Evolutionary conservation across 352 stramenopile species (phyloP).

Genomic region (Phytophthora sojae): DNA sequence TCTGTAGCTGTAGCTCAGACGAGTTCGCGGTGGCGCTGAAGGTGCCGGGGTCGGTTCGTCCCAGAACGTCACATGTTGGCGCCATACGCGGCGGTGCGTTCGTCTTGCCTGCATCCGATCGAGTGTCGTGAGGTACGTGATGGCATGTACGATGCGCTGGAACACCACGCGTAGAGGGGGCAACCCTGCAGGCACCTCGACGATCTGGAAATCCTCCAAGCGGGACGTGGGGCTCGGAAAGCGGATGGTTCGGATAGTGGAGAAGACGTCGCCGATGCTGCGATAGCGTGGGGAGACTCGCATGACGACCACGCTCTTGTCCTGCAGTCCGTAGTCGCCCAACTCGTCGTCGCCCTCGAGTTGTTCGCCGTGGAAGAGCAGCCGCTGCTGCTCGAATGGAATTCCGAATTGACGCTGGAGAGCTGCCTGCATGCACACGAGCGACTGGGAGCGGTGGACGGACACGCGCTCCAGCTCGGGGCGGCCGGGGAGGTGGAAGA

Average conservation of each 20-base stretch:
- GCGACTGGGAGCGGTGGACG: conserved; percentile 55
- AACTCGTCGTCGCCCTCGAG: conserved; percentile 75
- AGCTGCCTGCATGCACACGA: conserved; percentile 61
- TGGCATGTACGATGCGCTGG: conserved; percentile 59
- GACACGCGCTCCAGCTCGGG: conserved; percentile 46
- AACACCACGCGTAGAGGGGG: conserved; percentile 65
- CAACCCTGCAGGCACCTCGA: conserved; percentile 67
- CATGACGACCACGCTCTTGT: conserved; percentile 61
- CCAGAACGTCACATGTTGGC: conserved; percentile 50
- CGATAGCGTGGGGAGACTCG: conserved; percentile 56
- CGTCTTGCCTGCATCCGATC: conserved; percentile 56
- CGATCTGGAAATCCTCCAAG: conserved; percentile 61
- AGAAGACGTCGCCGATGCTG: conserved; percentile 70
- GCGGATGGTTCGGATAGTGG: conserved; percentile 63
- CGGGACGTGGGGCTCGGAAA: conserved; percentile 37
- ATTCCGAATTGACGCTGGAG: conserved; percentile 67
- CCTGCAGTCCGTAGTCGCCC: conserved; percentile 58
- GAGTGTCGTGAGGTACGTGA: conserved; percentile 67
- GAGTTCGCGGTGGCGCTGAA: not conserved
- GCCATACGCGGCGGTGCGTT: conserved; percentile 61
- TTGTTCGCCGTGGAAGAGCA: conserved; percentile 64
- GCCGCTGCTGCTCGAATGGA: conserved; percentile 66
- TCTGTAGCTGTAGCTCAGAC: conserved; percentile 8
- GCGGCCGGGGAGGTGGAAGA: conserved; percentile 49
- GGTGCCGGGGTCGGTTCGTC: conserved; percentile 24